These are phyloP conservation scores for Talaromyces trachyspermus DNA, from an alignment of 495 filamentous ascomycete species.

Conservation along the genomic window DNA sequence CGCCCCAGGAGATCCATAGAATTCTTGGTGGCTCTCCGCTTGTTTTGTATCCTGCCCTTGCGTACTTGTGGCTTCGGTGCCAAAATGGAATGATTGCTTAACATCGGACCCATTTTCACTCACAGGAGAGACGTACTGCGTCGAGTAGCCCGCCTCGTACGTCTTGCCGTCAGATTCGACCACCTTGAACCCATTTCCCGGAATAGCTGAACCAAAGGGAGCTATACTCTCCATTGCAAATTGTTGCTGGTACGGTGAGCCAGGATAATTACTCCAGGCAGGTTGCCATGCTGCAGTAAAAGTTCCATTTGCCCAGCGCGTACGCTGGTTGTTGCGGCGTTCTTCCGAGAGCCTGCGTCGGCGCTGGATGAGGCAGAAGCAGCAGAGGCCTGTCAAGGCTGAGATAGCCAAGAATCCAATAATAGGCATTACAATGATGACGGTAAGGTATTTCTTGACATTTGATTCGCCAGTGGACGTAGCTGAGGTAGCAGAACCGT, in stretches of 20 bases:
- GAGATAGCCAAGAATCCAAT: constrained; percentile 32
- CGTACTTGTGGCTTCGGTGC: background rate
- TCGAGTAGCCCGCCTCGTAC: constrained; percentile 9
- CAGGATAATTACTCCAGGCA: constrained; percentile 14
- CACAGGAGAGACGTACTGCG: constrained; percentile 6
- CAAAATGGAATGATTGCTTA: constrained; percentile 4
- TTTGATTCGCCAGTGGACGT: constrained; percentile 15
- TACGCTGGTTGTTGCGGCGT: constrained; percentile 18
- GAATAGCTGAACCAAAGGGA: background rate
- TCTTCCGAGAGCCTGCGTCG: constrained; percentile 26
- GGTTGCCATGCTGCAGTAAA: constrained; percentile 15
- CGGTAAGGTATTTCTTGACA: constrained; percentile 24
- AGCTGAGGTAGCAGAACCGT: constrained; percentile 20
- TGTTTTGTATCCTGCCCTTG: background rate
- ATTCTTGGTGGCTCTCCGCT: background rate
- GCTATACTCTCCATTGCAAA: constrained; percentile 1
- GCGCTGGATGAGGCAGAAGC: constrained; percentile 32
- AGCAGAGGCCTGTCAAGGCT: constrained; percentile 18
- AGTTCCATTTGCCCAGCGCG: constrained; percentile 23
- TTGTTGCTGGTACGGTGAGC: constrained; percentile 1
- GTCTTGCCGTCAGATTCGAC: constrained; percentile 4
- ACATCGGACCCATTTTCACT: background rate
- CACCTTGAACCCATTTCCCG: constrained; percentile 4
- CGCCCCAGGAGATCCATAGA: background rate
- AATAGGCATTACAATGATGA: constrained; percentile 42